Percentiles rank a stretch among this genome's conserved stretches.
phyloP scores from a whole-genome alignment of 2,329 filamentous ascomycete species.

The Drechslerella coelobrocha region DNA sequence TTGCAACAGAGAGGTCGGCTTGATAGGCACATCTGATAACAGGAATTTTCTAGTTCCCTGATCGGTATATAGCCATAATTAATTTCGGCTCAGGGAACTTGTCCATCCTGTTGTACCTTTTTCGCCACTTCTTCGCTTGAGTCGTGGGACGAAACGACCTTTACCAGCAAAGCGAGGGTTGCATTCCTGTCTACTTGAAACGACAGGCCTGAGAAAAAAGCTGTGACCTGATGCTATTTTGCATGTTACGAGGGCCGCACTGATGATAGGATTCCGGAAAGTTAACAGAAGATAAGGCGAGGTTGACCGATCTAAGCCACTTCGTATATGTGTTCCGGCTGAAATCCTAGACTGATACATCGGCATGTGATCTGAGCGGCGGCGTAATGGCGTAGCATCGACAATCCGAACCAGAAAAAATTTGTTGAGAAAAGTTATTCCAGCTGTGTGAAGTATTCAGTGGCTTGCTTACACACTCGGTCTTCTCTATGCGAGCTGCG shows the following conservation, averaged over 20 bases:
- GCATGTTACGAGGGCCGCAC: not conserved
- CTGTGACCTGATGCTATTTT: slow-evolving; percentile 25
- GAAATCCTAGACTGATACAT: not conserved
- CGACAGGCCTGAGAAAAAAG: slow-evolving; percentile 9
- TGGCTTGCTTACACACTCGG: too few species aligned
- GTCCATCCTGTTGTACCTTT: slow-evolving; percentile 7
- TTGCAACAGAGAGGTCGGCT: slow-evolving; percentile 4
- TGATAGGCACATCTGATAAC: slow-evolving; percentile 49
- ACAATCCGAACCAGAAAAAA: slow-evolving; percentile 35
- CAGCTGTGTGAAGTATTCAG: too few species aligned
- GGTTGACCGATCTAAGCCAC: slow-evolving; percentile 36
- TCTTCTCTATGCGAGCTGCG: not conserved
- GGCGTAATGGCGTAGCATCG: slow-evolving; percentile 17
- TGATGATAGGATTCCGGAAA: not conserved
- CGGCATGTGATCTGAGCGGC: slow-evolving; percentile 33
- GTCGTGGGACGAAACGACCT: slow-evolving; percentile 42
- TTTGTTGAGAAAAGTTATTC: slow-evolving; percentile 39
- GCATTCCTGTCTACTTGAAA: slow-evolving; percentile 48
- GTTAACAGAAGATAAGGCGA: slow-evolving; percentile 24
- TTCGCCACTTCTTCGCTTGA: slow-evolving; percentile 36
- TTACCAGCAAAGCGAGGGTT: slow-evolving; percentile 49
- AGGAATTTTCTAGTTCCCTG: slow-evolving; percentile 31
- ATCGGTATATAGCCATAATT: slow-evolving; percentile 21
- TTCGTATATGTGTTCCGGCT: slow-evolving; percentile 25
- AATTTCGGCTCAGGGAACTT: not conserved